Conservation (phyloP, 148 eudicot species). For the Camellia lanceoleosa region DNA sequence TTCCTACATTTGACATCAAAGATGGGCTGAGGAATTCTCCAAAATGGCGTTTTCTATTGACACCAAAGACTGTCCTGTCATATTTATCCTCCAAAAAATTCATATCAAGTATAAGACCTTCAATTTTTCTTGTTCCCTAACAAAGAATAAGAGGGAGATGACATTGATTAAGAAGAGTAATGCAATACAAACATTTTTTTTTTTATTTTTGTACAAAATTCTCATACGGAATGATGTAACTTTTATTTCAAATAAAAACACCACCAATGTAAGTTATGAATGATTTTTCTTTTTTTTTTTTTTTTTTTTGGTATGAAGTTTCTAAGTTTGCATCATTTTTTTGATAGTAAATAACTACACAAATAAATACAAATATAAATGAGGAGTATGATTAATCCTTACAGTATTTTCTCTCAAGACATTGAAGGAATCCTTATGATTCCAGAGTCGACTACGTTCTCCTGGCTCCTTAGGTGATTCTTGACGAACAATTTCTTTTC, state of each 20-base stretch:
- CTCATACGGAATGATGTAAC: no score
- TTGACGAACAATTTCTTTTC: not conserved
- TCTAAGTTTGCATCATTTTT: no score
- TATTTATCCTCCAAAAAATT: not conserved
- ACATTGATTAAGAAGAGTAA: not conserved
- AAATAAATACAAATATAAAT: no score
- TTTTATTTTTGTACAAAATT: no score
- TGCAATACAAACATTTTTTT: not conserved
- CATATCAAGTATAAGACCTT: not conserved
- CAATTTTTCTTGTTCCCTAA: not conserved
- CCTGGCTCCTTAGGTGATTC: not conserved
- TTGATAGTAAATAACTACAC: no score
- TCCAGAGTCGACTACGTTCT: not conserved
- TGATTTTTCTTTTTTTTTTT: no score
- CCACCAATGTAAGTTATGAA: no score
- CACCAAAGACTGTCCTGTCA: not conserved
- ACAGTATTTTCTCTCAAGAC: constrained; percentile 10
- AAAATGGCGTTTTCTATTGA: not conserved
- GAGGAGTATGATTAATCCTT: not conserved
- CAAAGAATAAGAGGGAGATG: not conserved
- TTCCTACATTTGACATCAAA: not conserved
- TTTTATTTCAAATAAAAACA: no score
- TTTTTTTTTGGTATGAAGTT: no score
- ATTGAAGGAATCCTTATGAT: constrained; percentile 4
- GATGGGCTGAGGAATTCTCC: not conserved